phyloP scores from a whole-genome alignment of 148 eudicot genomes.

The Vaccinium myrtillus region DNA sequence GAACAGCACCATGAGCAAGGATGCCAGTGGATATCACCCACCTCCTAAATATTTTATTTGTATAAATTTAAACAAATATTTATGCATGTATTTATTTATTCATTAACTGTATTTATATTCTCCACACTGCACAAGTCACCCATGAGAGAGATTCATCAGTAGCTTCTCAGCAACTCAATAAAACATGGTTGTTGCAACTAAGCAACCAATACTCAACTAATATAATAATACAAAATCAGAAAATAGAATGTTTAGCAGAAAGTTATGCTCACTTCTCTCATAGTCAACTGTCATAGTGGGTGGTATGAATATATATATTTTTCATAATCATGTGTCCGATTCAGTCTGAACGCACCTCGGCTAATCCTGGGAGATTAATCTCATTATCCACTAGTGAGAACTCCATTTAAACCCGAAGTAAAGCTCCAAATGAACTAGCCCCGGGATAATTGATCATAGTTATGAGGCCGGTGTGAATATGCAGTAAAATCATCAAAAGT shows the following conservation, averaged over 20 bases:
- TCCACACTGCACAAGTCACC: background rate
- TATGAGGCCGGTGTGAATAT: background rate
- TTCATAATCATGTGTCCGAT: background rate
- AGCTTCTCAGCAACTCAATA: slow-evolving; percentile 25
- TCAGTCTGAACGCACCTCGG: background rate
- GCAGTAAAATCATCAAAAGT: background rate
- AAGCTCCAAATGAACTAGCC: too few relatives aligned
- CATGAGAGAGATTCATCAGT: background rate
- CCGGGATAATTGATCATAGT: too few relatives aligned
- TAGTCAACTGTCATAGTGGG: background rate
- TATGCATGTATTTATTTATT: background rate
- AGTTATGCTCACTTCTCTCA: background rate
- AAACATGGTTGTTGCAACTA: slow-evolving; percentile 30
- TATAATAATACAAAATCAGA: background rate
- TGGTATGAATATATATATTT: background rate
- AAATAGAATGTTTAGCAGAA: slow-evolving; percentile 13
- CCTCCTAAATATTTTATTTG: background rate
- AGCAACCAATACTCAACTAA: slow-evolving; percentile 15
- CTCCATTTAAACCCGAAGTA: background rate
- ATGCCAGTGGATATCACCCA: slow-evolving; percentile 5
- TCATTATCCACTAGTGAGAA: background rate
- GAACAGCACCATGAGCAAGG: slow-evolving; percentile 11
- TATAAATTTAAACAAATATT: background rate
- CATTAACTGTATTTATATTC: background rate
- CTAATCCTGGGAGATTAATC: too few relatives aligned